Conservation (phyloP, 805 yeast genomes). For the Barnettozyma pratensis region DNA sequence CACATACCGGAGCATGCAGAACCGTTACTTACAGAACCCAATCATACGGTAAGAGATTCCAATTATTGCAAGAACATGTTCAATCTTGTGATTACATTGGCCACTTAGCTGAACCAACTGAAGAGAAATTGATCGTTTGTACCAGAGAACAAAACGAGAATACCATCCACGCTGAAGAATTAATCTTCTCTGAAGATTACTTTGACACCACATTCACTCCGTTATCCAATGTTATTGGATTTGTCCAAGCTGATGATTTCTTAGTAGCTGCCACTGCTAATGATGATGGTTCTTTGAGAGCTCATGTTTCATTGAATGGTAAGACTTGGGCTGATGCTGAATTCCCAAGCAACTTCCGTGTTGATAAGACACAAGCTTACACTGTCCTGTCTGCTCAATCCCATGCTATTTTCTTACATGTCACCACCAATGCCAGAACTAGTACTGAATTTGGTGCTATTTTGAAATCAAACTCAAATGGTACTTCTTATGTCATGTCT, state of each 20-base stretch:
- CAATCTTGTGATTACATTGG: constrained; percentile 66
- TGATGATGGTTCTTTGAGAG: constrained; percentile 50
- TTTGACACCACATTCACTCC: constrained; percentile 28
- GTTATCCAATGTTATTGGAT: constrained; percentile 63
- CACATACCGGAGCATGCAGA: constrained; percentile 39
- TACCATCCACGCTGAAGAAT: constrained; percentile 26
- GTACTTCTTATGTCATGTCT: constrained; percentile 75
- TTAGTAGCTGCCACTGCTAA: constrained; percentile 63
- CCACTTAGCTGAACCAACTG: constrained; percentile 38
- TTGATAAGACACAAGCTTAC: constrained; percentile 62
- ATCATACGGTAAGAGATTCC: constrained; percentile 65
- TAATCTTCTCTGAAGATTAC: constrained; percentile 26
- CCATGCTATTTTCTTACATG: constrained; percentile 74
- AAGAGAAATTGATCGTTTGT: constrained; percentile 60
- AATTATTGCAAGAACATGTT: constrained; percentile 46
- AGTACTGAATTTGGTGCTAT: constrained; percentile 70
- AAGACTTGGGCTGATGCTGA: constrained; percentile 66
- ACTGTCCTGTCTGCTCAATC: constrained; percentile 74
- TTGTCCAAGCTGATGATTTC: constrained; percentile 65
- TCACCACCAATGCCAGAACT: constrained; percentile 52
- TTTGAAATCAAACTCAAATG: constrained; percentile 85
- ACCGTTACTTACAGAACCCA: constrained; percentile 55
- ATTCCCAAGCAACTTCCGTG: constrained; percentile 63
- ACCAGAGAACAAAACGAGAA: constrained; percentile 37
- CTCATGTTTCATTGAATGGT: constrained; percentile 80